These are phyloP conservation scores for Chaetoceros tenuissimus DNA, from an alignment of 108 stramenopile species.

Conservation along the genomic window DNA sequence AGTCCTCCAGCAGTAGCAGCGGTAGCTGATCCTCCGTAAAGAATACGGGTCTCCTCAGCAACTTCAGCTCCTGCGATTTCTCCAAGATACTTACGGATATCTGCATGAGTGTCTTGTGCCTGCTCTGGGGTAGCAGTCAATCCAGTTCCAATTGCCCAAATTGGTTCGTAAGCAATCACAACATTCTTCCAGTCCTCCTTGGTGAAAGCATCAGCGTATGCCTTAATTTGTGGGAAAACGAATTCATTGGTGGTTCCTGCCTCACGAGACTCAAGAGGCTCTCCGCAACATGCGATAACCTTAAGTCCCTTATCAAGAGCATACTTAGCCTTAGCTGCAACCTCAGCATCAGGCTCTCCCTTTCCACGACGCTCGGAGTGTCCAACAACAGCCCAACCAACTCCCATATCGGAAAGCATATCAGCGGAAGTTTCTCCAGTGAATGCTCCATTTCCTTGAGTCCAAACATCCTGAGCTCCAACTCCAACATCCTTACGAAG, in stretches of 20 bases:
- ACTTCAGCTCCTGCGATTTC: slow-evolving; percentile 81
- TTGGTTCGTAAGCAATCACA: slow-evolving; percentile 90
- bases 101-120: slow-evolving; percentile 92
- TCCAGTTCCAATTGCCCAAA: slow-evolving; percentile 99
- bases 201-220: slow-evolving; percentile 83
- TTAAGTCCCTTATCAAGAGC: slow-evolving; percentile 85
- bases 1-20: slow-evolving; percentile 87
- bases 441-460: slow-evolving; percentile 85
- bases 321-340: slow-evolving; percentile 92
- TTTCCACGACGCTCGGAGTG: slow-evolving; percentile 96
- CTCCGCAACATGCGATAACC: slow-evolving; percentile 98
- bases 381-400: slow-evolving; percentile 89
- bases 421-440: slow-evolving; percentile 97
- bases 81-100: slow-evolving; percentile 77
- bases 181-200: slow-evolving; percentile 83
- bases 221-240: slow-evolving; percentile 93
- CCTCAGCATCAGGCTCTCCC: slow-evolving; percentile 88
- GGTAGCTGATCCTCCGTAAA: slow-evolving; percentile 94
- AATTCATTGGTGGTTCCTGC: slow-evolving; percentile 96
- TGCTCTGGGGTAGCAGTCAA: slow-evolving; percentile 93
- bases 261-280: slow-evolving; percentile 92
- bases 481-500: slow-evolving; percentile 86
- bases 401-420: slow-evolving; percentile 95
- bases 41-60: slow-evolving; percentile 76
- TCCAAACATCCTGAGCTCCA: slow-evolving; percentile 92